phyloP scores from a whole-genome alignment of 2,329 filamentous ascomycete species.

The Colletotrichum liaoningense region DNA sequence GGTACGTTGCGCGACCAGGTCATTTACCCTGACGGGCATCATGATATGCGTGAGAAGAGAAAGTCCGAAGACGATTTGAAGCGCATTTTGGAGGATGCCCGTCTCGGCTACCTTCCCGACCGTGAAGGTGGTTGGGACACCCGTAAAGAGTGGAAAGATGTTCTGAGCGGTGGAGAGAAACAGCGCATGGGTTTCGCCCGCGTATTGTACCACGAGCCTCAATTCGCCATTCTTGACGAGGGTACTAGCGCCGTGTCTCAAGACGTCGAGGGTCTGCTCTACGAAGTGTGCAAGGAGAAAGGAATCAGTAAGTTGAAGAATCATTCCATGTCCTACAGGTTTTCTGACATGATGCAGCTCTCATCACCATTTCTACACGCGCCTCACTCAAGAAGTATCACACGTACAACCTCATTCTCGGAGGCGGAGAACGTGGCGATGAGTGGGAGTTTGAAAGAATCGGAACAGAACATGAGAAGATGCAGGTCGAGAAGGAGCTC shows the following conservation, averaged over 20 bases:
- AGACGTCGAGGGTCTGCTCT: constrained; percentile 93
- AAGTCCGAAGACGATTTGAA: constrained; percentile 83
- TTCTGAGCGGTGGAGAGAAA: constrained; percentile 97
- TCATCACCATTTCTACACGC: constrained; percentile 96
- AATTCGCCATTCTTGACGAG: constrained; percentile 95
- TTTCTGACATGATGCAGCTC: constrained; percentile 61
- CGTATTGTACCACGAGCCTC: constrained; percentile 92
- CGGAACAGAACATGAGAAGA: constrained; percentile 92
- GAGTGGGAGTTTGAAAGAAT: constrained; percentile 95
- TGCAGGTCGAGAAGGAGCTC: constrained; percentile 91
- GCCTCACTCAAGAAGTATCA: constrained; percentile 97
- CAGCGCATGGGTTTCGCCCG: constrained; percentile 93
- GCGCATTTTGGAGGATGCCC: constrained; percentile 82
- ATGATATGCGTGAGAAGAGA: constrained; percentile 89
- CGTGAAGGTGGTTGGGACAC: constrained; percentile 97
- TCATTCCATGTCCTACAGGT: neutral
- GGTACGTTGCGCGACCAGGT: constrained; percentile 96
- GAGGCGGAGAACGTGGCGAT: constrained; percentile 82
- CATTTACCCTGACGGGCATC: constrained; percentile 94
- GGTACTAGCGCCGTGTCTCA: constrained; percentile 94
- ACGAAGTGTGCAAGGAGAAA: constrained; percentile 91
- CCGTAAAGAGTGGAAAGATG: constrained; percentile 98
- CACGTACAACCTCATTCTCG: constrained; percentile 88
- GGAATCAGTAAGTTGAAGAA: constrained; percentile 81
- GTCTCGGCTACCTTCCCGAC: constrained; percentile 88